phyloP scores from a whole-genome alignment of 2,329 filamentous ascomycete species.

The Calonectria honghensis region DNA sequence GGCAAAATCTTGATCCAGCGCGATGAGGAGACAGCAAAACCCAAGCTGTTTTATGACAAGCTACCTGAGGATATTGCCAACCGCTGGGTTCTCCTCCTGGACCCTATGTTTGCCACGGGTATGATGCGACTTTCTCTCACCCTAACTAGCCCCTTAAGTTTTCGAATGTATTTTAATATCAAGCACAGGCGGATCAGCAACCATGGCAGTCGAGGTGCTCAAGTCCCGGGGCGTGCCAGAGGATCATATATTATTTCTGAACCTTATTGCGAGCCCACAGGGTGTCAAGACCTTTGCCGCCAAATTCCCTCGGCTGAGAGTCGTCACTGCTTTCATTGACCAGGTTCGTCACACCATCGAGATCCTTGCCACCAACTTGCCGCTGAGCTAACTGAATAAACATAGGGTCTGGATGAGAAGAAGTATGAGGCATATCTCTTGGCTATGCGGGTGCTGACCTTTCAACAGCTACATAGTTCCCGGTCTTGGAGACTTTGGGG shows the following conservation, averaged over 20 bases:
- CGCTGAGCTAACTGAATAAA: constrained; percentile 46
- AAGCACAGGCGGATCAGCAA: constrained; percentile 87
- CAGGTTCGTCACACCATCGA: constrained; percentile 68
- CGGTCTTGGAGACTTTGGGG: constrained; percentile 95
- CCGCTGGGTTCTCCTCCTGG: constrained; percentile 93
- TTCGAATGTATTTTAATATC: constrained; percentile 34
- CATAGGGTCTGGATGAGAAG: constrained; percentile 91
- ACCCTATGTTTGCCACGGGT: constrained; percentile 99
- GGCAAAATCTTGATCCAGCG: constrained; percentile 99
- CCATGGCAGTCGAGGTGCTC: constrained; percentile 96
- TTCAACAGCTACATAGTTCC: constrained; percentile 90
- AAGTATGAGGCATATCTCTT: constrained; percentile 76
- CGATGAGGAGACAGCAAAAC: constrained; percentile 94
- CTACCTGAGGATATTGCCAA: constrained; percentile 94
- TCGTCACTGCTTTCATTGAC: constrained; percentile 97
- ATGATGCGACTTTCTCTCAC: constrained; percentile 52
- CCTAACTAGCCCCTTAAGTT: not conserved
- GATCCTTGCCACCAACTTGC: constrained; percentile 15
- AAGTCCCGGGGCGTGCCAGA: constrained; percentile 94
- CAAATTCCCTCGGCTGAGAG: constrained; percentile 90
- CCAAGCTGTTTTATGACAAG: constrained; percentile 98
- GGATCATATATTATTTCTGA: constrained; percentile 95
- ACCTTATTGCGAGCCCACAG: constrained; percentile 97
- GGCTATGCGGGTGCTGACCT: constrained; percentile 59
- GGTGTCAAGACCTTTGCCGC: constrained; percentile 92